Evolutionary conservation across 2,329 filamentous ascomycete species (phyloP), one percentile per base, ranked within the genome.

Genomic region (Diaporthe sp.): DNA sequence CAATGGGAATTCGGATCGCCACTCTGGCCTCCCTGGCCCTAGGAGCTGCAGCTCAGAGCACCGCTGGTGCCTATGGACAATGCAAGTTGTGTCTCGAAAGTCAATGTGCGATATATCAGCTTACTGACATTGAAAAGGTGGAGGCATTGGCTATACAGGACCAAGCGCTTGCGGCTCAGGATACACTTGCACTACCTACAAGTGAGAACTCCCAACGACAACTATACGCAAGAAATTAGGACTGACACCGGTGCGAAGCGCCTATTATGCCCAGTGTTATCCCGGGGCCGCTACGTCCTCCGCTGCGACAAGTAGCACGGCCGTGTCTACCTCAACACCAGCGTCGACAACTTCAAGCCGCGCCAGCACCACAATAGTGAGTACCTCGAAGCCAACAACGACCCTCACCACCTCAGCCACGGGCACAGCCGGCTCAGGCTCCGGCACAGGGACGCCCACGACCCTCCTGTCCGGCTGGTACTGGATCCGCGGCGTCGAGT

Each of bases 401-500:
- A 75, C 69, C 39, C 55, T 73, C 19, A 42, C 75, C 19, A 71
- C 71, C 34, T 69, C 76, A 2, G 70, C 70, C 19, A 72, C 74
- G 39, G 44, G 73, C 34, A 58, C 75, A 49, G 57, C 70, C 17
- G 51, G 70, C 25, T 68, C 74, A 12, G 39, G 53, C 25, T 72
- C 71, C n/a, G 25, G 61, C 39, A 42, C 72, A 4, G 72, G 68
- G 25, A 75, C 70, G 8, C 77, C 79, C 13, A 79, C 79, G 7
- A 88, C 86, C 2, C 83, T 90, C 2, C 85, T 88, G 75, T 80
- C 78, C 28, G 87, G 87, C 3, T 88, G 87, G 81, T 86, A 86
- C 81, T 89, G 88, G 88, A 87, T 91, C 78, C 87, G 89, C 17
- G 88, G 87, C 1, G 89, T 91, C 6, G 87, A 84, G 51, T 81